Evolutionary conservation across 2,329 filamentous ascomycete species (phyloP).

Genomic region (Neonectria neomacrospora): DNA sequence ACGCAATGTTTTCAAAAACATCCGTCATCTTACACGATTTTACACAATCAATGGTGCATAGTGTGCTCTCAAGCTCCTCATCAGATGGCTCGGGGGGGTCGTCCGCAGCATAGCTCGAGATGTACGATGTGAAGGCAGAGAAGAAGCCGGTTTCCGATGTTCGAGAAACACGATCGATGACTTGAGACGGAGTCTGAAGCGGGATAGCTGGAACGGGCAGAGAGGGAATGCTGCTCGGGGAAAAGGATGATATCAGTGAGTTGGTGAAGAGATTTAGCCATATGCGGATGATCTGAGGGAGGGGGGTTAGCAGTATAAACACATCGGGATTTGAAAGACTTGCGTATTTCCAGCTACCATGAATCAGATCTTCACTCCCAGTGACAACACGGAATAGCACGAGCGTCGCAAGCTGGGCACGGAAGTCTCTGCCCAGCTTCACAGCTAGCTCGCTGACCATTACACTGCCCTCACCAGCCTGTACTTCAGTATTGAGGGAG

Average conservation of each 20-base stretch:
- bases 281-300: constrained; percentile 80
- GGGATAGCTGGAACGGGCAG: constrained; percentile 85
- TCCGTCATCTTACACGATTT: constrained; percentile 87
- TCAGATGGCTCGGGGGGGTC: constrained; percentile 97
- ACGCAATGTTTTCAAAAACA: constrained; percentile 86
- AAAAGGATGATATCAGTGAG: constrained; percentile 87
- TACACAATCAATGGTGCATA: constrained; percentile 94
- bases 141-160: constrained; percentile 86
- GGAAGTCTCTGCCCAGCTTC: constrained; percentile 92
- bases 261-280: constrained; percentile 97
- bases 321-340: constrained; percentile 50
- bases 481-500: constrained; percentile 91
- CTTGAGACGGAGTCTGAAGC: constrained; percentile 88
- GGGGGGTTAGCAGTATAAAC: constrained; percentile 12
- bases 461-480: constrained; percentile 89
- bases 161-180: constrained; percentile 88
- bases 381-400: constrained; percentile 94
- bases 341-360: constrained; percentile 82
- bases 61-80: constrained; percentile 94
- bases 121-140: constrained; percentile 94
- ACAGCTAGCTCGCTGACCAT: constrained; percentile 99
- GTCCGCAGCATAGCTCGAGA: constrained; percentile 98
- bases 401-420: constrained; percentile 91
- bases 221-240: constrained; percentile 69
- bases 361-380: constrained; percentile 82